Evolutionary conservation across 441 rosid genomes (phyloP), one percentile per base, ranked within the genome.

Genomic region (Arabidopsis lyrata): DNA sequence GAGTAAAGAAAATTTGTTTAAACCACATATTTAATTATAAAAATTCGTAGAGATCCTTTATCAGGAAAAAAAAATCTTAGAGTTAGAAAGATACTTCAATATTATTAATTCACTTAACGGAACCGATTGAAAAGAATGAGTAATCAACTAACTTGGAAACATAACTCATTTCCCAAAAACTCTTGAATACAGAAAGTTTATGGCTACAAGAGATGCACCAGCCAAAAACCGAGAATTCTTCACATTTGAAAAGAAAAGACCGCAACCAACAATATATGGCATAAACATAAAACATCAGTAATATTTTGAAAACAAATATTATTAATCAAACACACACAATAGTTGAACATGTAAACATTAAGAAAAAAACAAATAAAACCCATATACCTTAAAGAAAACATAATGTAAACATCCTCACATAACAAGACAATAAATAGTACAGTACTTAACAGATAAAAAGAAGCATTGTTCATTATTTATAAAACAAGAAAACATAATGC

Each of bases 391-490:
- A 22, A 64, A 66, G 48, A 24, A 65, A 66, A 64, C 41, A 16
- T 50, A 50, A 41, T 32, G 35, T 35, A 44, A 35, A 15, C 50
- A 45, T 54, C 39, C 15, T 7, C 47, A 36, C 29, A 56, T 24
- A 18, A 35, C 45, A 54, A n/a, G 4, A 38, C 44, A 57, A 38
- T 15, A 38, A 0, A 8, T 38, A 38, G 2, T 16, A 14, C 54
- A 14, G 10, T 38, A 57, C 59, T 29, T 31, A 39, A 59, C 8
- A 55, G 32, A 64, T 45, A n/a, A 70, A 47, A 44, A 20, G 7
- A 72, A 64, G 20, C 65, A 65, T 34, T 32, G 12, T 13, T 16
- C 42, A 16, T 35, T 73, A 13, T 73, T 24, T 36, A 73, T 41
- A 57, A 16, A 48, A 24, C 8, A 65, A 45, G 27, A 36, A 73